Evolutionary conservation across 306 rosid genomes (phyloP).

Genomic region (Cyclanthera cordifolia): DNA sequence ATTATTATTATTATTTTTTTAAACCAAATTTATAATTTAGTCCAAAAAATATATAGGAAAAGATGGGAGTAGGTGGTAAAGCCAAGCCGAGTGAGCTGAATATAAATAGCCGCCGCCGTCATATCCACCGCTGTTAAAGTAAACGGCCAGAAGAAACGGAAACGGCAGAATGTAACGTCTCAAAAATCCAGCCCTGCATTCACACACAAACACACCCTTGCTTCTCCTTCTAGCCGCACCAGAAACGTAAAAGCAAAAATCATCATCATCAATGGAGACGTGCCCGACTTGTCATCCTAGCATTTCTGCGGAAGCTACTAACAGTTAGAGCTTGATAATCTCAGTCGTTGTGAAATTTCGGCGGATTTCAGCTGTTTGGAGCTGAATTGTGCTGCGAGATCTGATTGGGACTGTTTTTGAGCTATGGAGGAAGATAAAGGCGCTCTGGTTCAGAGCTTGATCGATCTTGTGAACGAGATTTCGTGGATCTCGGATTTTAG

Average conservation of each 20-base stretch:
- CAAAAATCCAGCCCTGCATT: conserved; percentile 5
- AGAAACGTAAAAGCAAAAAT: not conserved
- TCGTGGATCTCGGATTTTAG: conserved; percentile 71
- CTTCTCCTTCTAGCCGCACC: not conserved
- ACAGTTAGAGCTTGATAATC: not conserved
- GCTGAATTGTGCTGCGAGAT: conserved; percentile 15
- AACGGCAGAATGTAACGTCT: conserved; percentile 1
- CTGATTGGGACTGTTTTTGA: conserved; percentile 8
- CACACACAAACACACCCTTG: not conserved
- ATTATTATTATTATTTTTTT: too few relatives aligned
- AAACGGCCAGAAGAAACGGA: not conserved
- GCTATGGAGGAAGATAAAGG: conserved; percentile 64
- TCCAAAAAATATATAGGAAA: too few relatives aligned
- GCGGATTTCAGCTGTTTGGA: not conserved
- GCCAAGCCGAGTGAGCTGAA: not conserved
- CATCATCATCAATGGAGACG: conserved; percentile 1
- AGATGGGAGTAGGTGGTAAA: not conserved
- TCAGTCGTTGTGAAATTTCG: not conserved
- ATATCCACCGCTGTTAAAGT: not conserved
- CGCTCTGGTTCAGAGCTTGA: conserved; percentile 29
- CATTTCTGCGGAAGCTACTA: not conserved
- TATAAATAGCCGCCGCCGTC: not conserved
- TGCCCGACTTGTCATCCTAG: not conserved
- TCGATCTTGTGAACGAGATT: conserved; percentile 55
- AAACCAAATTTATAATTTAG: too few relatives aligned